Evolutionary conservation across 352 stramenopile genomes (phyloP), one percentile per base, ranked within the genome.

Genomic region (Pythium folliculosum): DNA sequence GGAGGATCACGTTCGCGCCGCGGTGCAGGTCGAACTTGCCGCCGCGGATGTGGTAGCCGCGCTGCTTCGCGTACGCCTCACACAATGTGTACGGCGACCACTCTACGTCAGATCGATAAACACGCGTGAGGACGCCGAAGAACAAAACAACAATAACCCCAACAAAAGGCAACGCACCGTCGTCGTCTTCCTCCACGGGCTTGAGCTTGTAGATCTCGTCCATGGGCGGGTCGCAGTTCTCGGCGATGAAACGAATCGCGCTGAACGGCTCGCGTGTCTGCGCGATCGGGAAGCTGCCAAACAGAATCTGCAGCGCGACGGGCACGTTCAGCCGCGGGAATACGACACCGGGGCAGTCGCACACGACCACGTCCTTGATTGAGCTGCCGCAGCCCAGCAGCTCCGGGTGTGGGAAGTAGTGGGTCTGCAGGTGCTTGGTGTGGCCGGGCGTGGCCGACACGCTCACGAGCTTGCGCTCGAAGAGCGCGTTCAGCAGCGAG

Each of bases 401-500:
- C 47, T 90, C 77, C 0, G 74, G 74, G 23, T 72, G 77, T 10
- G 90, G 77, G 43, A 91, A 89, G 59, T 84, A 91, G 56, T 93
- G 84, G 17, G 86, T 93, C 60, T 95, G 87, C 49, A 92, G 63
- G 66, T 94, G 85, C 69, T 95, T 95, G 0, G 87, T 95, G 63
- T 91, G 85, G 0, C 87, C 87, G 0, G 87, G 85, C 0, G 86
- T 94, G 25, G 85, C 75, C 19, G 87, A 93, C 10, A 93, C 86
- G 51, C 84, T 91, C 43, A 92, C 85, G 37, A 94, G 78, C 60
- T 93, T 95, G 60, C 81, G 78, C 7, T 72, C 80, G 47, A 92
- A 90, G 35, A 95, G 72, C 43, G 71, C 85, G 67, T 98, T 98
- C 73, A 99, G 97, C 23, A 99, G 71, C 25, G 91, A 98, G 64